These are phyloP conservation scores for Tetrahymena borealis DNA, from an alignment of 73 alveolate species.

Conservation along the genomic window DNA sequence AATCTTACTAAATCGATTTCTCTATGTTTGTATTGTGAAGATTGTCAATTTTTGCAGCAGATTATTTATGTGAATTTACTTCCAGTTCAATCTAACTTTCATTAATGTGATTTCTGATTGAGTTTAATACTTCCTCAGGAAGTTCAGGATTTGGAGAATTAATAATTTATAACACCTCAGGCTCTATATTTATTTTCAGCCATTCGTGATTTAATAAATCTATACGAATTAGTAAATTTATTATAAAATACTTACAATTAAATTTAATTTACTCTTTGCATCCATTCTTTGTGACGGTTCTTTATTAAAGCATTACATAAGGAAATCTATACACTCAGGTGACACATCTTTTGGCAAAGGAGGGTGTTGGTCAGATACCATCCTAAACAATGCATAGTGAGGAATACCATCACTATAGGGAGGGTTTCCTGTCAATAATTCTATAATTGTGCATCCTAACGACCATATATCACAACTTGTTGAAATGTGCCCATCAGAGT, in stretches of 20 bases:
- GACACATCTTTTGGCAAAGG: slow-evolving; percentile 88
- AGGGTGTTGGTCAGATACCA: slow-evolving; percentile 85
- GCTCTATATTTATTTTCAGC: background rate
- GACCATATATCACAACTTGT: slow-evolving; percentile 97
- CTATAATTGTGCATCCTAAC: slow-evolving; percentile 94
- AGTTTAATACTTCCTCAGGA: slow-evolving; percentile 54
- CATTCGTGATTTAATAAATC: slow-evolving; percentile 8
- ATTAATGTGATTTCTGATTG: slow-evolving; percentile 49
- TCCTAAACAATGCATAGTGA: slow-evolving; percentile 77
- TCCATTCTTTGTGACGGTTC: slow-evolving; percentile 86
- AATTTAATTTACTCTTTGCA: slow-evolving; percentile 82
- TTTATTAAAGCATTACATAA: slow-evolving; percentile 78
- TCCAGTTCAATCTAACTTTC: slow-evolving; percentile 15
- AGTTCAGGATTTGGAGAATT: slow-evolving; percentile 20
- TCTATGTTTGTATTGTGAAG: slow-evolving; percentile 6
- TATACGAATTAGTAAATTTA: background rate
- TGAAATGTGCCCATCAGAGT: slow-evolving; percentile 79
- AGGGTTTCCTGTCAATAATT: slow-evolving; percentile 89
- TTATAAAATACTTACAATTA: slow-evolving; percentile 73
- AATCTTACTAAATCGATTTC: background rate
- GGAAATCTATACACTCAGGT: slow-evolving; percentile 79
- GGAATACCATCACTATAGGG: slow-evolving; percentile 87
- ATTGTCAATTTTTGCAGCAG: background rate
- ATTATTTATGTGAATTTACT: slow-evolving; percentile 8
- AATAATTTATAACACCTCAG: slow-evolving; percentile 11